phyloP scores from a whole-genome alignment of 139 green algal species.

The Coelastrella sp. region DNA sequence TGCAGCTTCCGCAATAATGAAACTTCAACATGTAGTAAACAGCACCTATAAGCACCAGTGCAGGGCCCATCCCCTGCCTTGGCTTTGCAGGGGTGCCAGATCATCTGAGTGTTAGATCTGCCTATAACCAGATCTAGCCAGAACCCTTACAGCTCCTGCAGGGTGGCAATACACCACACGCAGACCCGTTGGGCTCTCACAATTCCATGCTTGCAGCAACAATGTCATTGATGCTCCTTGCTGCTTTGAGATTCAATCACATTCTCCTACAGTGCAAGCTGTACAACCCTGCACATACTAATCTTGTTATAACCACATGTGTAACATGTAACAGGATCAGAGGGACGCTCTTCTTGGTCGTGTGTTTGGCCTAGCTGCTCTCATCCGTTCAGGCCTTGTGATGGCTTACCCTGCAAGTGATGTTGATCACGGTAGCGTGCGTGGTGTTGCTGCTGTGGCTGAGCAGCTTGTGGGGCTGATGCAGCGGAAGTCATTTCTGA shows the following conservation, averaged over 20 bases:
- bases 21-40: not conserved
- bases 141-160: not conserved
- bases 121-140: slow-evolving; percentile 39
- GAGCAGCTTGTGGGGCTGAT: slow-evolving; percentile 58
- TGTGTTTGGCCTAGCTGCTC: slow-evolving; percentile 75
- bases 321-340: slow-evolving; percentile 54
- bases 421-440: slow-evolving; percentile 1
- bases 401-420: slow-evolving; percentile 21
- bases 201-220: not conserved
- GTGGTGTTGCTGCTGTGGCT: slow-evolving; percentile 29
- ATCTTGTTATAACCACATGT: not conserved
- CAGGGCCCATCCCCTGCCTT: slow-evolving; percentile 1
- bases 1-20: not conserved
- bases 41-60: slow-evolving; percentile 50
- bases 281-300: no score
- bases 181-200: not conserved
- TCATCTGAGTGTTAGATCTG: not conserved
- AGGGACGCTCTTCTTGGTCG: slow-evolving; percentile 77
- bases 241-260: no score
- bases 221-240: no score
- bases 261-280: not conserved
- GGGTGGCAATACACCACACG: not conserved
- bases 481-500: slow-evolving; percentile 77
- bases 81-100: slow-evolving; percentile 56
- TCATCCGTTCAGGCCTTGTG: slow-evolving; percentile 61